Conservation (phyloP, 176 grass and related monocot genomes). For the Hordeum vulgare region MorexV3_pseudomolecules_assembly NC_058519.1:399089025-399089524, state of each 20-base stretch:
- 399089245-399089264: conserved; percentile 10
- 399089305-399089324: conserved; percentile 38
- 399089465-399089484: conserved; percentile 2
- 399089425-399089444: conserved; percentile 15
- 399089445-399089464: conserved; percentile 26
- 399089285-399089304: conserved; percentile 27
- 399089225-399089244: conserved; percentile 28
- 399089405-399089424: conserved; percentile 14
- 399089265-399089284: conserved; percentile 42
- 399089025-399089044: conserved; percentile 59
- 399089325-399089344: conserved; percentile 33
- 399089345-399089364: conserved; percentile 52
- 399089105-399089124: conserved; percentile 63
- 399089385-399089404: conserved; percentile 20
- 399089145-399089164: conserved; percentile 32
- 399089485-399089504: conserved; percentile 16
- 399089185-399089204: conserved; percentile 30
- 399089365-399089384: conserved; percentile 22
- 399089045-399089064: conserved; percentile 62
- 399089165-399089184: conserved; percentile 34
- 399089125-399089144: conserved; percentile 49
- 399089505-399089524: conserved; percentile 29
- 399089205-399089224: conserved; percentile 39
- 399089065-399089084: conserved; percentile 76
- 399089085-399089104: conserved; percentile 67